Evolutionary conservation across 331 rosid genomes (phyloP), one percentile per base, ranked within the genome.

Genomic region (Pyracantha coccinea): DNA sequence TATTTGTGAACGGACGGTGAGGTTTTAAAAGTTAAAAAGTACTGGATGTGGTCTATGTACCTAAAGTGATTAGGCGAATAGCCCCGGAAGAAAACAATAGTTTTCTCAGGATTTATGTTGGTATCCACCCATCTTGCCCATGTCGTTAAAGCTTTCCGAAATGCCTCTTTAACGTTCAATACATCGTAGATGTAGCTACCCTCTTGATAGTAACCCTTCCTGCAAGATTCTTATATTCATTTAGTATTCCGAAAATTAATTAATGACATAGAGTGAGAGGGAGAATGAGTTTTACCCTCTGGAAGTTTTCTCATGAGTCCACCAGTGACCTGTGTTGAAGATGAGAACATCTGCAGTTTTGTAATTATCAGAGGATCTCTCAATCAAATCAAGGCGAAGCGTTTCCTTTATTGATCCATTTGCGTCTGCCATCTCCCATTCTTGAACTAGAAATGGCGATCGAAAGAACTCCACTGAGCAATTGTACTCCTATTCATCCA

Each of bases 271-370:
- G 23, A 64, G 11, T 75, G 57, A 52, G 55, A 66, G 73, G 44
- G n/a, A 23, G 38, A 20, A 23, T 33, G 47, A 2, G 28, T 11
- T 33, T 83, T 73, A 90, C 97, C 96, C 97, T 85, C 15, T 81
- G 15, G 97, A 75, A 75, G 97, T 92, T 80, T 92, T 92, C 6
- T 90, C 96, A 82, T 92, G 97, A 75, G 92, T 92, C 97, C 97
- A 92, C 94, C 96, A 92, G 71, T 92, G 97, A 17, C 96, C 97
- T 29, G 97, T 90, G 85, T 92, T 92, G 84, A 92, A 92, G 79
- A 92, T 67, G 27, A 92, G 75, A 33, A 92, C 75, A 83, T 92
- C 96, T 27, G 96, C 94, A 57, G 78, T 82, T 81, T 85, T 87
- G 66, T 87, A 92, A 21, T 88, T 86, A 75, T 83, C 77, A 0